These are phyloP conservation scores for Diaporthe batatas DNA, from an alignment of 2,329 filamentous ascomycete species.

Conservation along the genomic window DNA sequence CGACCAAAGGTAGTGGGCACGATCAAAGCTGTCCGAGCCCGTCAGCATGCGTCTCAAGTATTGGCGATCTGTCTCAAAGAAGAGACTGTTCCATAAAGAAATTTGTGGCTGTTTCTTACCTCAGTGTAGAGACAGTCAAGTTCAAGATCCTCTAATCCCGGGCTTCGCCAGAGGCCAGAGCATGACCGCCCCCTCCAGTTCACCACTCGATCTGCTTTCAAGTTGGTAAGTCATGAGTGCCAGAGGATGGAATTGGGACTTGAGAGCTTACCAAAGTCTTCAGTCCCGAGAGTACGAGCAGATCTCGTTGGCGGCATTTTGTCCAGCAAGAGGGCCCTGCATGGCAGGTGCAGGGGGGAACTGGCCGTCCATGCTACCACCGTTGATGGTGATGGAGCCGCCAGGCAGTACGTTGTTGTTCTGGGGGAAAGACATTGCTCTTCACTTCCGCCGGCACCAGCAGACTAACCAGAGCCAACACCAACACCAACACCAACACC, in stretches of 20 bases:
- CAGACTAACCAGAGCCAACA: too few relatives aligned
- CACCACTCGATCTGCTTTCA: accelerated
- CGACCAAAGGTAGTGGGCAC: too few relatives aligned
- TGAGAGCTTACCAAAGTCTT: conserved; percentile 6
- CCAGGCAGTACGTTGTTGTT: not conserved
- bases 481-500: too few relatives aligned
- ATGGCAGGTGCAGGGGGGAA: conserved; percentile 23
- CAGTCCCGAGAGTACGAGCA: conserved; percentile 25
- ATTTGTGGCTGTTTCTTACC: not conserved
- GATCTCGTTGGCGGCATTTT: conserved; percentile 34
- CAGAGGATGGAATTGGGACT: not conserved
- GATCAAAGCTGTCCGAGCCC: not conserved
- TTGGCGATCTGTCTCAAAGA: accelerated
- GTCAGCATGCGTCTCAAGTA: not conserved
- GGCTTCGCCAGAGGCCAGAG: not conserved
- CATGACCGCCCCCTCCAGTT: not conserved
- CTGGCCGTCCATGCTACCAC: conserved; percentile 18
- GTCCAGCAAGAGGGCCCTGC: conserved; percentile 25
- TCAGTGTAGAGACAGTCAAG: not conserved
- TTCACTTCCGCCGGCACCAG: too few relatives aligned
- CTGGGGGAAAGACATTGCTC: not conserved
- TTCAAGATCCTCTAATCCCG: not conserved
- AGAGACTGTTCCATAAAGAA: not conserved
- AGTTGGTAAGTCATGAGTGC: not conserved
- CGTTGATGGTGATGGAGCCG: not conserved